These are phyloP conservation scores for Pseudomassariella vexata DNA, from an alignment of 2,329 filamentous ascomycete genomes.

Conservation along the genomic window DNA sequence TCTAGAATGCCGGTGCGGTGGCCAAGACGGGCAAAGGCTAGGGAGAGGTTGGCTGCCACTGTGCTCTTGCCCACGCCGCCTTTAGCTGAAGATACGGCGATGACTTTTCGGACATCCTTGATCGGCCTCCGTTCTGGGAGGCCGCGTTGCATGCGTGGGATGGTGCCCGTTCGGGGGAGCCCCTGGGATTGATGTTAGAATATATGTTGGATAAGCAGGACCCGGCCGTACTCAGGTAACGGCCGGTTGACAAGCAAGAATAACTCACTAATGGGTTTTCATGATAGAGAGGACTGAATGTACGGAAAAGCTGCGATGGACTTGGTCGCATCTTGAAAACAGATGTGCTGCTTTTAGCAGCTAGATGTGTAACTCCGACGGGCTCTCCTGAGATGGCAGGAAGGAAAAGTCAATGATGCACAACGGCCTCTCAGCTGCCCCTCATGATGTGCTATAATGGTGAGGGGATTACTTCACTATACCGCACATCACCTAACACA, in stretches of 20 bases:
- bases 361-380: too few species aligned
- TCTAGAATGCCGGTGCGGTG: conserved; percentile 84
- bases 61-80: conserved; percentile 98
- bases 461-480: too few species aligned
- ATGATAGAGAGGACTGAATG: conserved; percentile 53
- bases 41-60: conserved; percentile 72
- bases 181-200: conserved; percentile 49
- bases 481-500: too few species aligned
- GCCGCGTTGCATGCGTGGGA: conserved; percentile 73
- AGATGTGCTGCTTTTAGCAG: too few species aligned
- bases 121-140: conserved; percentile 78
- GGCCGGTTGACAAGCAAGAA: conserved; percentile 1
- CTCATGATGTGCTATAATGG: too few species aligned
- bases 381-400: too few species aligned
- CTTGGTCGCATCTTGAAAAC: too few species aligned
- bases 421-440: too few species aligned
- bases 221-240: too few species aligned
- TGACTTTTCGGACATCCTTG: conserved; percentile 78
- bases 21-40: conserved; percentile 78
- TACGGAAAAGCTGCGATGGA: conserved; percentile 44
- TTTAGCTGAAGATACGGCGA: conserved; percentile 95
- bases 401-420: too few species aligned
- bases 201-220: too few species aligned
- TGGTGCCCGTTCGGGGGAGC: conserved; percentile 69
- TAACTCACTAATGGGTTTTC: conserved; percentile 76